Evolutionary conservation across 2,329 filamentous ascomycete species (phyloP).

Genomic region (Alternaria triticimaculans): DNA sequence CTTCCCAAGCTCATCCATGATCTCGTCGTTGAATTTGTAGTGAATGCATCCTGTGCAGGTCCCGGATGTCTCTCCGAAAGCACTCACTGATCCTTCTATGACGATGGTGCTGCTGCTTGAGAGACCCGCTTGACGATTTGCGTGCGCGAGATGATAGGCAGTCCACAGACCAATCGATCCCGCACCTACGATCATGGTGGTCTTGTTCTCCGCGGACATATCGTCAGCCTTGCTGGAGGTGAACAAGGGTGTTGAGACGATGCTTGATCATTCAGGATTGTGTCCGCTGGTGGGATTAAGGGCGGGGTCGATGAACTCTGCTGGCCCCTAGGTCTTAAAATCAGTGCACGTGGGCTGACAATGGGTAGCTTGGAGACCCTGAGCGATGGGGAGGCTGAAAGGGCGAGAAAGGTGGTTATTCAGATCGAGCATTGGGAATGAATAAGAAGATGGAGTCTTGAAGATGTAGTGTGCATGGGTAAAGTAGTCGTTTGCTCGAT

Average conservation of each 20-base stretch:
- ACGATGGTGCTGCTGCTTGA: not conserved
- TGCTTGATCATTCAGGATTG: not conserved
- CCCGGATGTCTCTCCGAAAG: not conserved
- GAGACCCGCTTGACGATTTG: not conserved
- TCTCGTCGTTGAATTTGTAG: not conserved
- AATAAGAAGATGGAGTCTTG: not conserved
- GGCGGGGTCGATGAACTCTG: not conserved
- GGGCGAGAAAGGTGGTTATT: not conserved
- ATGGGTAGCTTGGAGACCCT: not conserved
- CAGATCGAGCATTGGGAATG: not conserved
- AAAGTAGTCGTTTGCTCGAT: not conserved
- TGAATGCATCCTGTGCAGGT: not conserved
- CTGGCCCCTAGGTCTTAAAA: not conserved
- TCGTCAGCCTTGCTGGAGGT: not conserved
- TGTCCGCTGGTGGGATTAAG: not conserved
- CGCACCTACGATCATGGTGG: not conserved
- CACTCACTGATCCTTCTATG: not conserved
- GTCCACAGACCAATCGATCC: not conserved
- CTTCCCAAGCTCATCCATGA: not conserved
- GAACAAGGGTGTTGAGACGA: not conserved
- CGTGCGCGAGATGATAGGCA: not conserved
- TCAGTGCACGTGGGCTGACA: not conserved
- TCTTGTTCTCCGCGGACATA: not conserved
- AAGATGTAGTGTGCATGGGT: not conserved
- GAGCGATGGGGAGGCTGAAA: not conserved